Base-by-base conservation (phyloP, 2,329 filamentous ascomycete genomes). In the Penicillium sp. region DNA sequence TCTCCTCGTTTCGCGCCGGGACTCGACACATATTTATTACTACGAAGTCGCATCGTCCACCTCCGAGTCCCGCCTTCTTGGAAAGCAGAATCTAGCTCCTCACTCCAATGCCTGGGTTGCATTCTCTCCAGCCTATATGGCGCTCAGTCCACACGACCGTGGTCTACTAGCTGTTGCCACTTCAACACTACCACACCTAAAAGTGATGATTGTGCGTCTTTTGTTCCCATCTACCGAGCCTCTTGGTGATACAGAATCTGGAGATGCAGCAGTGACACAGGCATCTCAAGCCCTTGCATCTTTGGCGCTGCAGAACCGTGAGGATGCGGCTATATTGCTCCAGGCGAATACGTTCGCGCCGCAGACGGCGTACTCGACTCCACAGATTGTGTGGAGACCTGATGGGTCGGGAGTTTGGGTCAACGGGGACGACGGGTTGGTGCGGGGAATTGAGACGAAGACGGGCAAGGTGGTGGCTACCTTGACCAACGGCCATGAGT, bases 331-430 rank as follows among this genome's bases (percentile, higher is more conserved):
- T 2, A 86, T 88, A n/a, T 65, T 80, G 31, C 78, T 86, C 14
- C 84, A 86, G 56, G 77, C 81, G 35, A 85, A 78, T 47, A 86
- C 85, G 0, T 76, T 86, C 63, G 82, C 86, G 21, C 83, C 85
- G n/a, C 85, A 88, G 67, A 87, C 85, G 29, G 76, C 80, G 0
- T 88, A 87, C 68, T 86, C 83, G 22, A 88, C 84, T 6, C 85
- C 85, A 8, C 80, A 83, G 51, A 74, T 87, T 7, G 80, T 78
- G 6, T 88, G 86, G 86, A 73, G 86, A 26, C 84, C 85, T 1
- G 80, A 86, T 67, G 85, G 84, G 1, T 81, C 77, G 43, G 86
- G 86, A 0, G 73, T 88, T 0, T 88, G 83, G 79, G 84, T 88
- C 13, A 88, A 86, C 71, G 83, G 84, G 3, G 86, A 88, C 63